phyloP scores from a whole-genome alignment of 495 filamentous ascomycete species.

The Penicillium longicatenatum region DNA sequence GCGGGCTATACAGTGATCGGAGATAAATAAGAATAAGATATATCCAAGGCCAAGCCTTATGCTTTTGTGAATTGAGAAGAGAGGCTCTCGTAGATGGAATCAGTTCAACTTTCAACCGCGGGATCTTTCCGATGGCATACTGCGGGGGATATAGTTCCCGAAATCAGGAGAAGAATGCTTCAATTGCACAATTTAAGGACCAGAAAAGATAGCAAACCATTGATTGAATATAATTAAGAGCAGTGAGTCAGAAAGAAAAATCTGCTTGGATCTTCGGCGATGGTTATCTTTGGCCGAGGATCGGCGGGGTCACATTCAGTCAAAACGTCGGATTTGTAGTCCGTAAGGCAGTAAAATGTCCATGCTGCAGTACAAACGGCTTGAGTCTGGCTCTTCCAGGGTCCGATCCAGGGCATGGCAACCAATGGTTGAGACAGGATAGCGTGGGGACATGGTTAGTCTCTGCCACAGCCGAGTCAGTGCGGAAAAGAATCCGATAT shows the following conservation, averaged over 20 bases:
- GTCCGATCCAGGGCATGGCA: background rate
- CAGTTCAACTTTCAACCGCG: background rate
- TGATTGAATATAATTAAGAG: conserved; percentile 4
- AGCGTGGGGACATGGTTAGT: conserved; percentile 8
- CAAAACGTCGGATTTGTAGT: conserved; percentile 5
- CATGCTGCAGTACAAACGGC: background rate
- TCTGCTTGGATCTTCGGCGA: conserved; percentile 14
- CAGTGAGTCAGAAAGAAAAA: conserved; percentile 23
- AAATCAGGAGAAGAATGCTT: background rate
- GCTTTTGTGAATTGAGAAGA: background rate
- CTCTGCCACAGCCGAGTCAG: conserved; percentile 15
- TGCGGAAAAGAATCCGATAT: conserved; percentile 33
- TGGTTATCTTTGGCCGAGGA: conserved; percentile 22
- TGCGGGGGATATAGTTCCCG: background rate
- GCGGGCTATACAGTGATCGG: too few relatives aligned
- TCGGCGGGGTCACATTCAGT: conserved; percentile 18
- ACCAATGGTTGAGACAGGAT: conserved; percentile 17
- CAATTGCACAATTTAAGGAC: conserved; percentile 3
- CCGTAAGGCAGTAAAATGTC: conserved; percentile 6
- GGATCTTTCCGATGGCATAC: background rate
- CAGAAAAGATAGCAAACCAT: background rate
- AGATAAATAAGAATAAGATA: too few relatives aligned
- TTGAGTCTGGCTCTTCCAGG: background rate
- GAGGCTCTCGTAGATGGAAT: background rate
- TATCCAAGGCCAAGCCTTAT: background rate